Evolutionary conservation across 768 basidiomycete species (phyloP).

Genomic region (Boletus subcaerulescens): DNA sequence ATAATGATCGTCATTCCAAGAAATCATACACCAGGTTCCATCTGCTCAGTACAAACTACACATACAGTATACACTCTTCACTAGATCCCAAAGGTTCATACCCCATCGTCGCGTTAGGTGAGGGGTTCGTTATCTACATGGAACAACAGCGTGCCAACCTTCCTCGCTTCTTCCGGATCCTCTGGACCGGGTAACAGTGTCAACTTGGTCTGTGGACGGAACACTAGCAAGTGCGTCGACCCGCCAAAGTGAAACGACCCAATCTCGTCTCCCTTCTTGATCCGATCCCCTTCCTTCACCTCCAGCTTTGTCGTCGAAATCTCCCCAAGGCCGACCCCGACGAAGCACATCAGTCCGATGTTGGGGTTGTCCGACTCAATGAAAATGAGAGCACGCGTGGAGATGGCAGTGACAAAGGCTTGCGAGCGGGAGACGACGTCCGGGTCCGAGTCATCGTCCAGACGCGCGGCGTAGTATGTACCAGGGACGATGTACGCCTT

Average conservation of each 20-base stretch:
- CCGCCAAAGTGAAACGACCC: conserved; percentile 68
- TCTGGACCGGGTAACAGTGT: conserved; percentile 8
- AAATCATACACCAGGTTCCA: too few species aligned
- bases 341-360: conserved; percentile 58
- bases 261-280: conserved; percentile 53
- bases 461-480: conserved; percentile 45
- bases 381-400: conserved; percentile 55
- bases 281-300: conserved; percentile 42
- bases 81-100: too few species aligned
- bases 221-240: conserved; percentile 48
- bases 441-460: conserved; percentile 26
- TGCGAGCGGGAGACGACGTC: conserved; percentile 9
- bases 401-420: conserved; percentile 41
- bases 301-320: conserved; percentile 57
- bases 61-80: too few species aligned
- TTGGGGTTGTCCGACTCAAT: conserved; percentile 53
- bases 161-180: neutral
- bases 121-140: neutral
- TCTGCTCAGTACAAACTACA: too few species aligned
- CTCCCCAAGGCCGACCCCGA: conserved; percentile 61
- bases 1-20: too few species aligned
- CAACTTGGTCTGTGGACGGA: conserved; percentile 33
- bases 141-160: neutral
- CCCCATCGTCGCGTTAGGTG: too few species aligned
- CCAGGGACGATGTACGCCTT: conserved; percentile 47